Percentiles rank a stretch among this genome's conserved stretches.
phyloP scores from a whole-genome alignment of 2,329 filamentous ascomycete genomes.

The Sporothrix inflata region DNA sequence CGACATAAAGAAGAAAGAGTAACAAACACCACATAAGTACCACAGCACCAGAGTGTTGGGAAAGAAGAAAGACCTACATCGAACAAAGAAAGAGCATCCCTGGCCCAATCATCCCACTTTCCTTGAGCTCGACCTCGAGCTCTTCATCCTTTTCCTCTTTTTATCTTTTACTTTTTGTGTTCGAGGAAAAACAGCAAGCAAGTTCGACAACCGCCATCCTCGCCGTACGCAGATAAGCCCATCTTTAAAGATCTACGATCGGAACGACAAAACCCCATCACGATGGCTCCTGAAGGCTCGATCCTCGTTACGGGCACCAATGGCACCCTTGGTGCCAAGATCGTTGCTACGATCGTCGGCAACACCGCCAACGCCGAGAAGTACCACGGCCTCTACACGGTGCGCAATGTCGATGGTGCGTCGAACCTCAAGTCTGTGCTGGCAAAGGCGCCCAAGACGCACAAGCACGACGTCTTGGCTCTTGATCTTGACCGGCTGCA shows the following conservation, averaged over 20 bases:
- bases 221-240: background rate
- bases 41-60: background rate
- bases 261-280: background rate
- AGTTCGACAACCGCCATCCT: background rate
- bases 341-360: slow-evolving; percentile 24
- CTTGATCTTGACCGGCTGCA: slow-evolving; percentile 33
- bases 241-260: background rate
- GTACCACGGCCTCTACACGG: slow-evolving; percentile 32
- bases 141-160: background rate
- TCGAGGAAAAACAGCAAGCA: background rate
- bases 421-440: slow-evolving; percentile 27
- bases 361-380: slow-evolving; percentile 3
- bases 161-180: background rate
- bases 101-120: background rate
- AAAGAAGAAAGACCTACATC: slow-evolving; percentile 1
- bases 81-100: background rate
- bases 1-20: background rate
- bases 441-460: slow-evolving; percentile 17
- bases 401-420: slow-evolving; percentile 28
- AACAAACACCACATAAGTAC: background rate
- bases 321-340: slow-evolving; percentile 30
- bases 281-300: slow-evolving; percentile 28
- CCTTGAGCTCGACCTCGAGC: background rate
- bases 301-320: slow-evolving; percentile 33
- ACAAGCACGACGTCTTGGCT: slow-evolving; percentile 31